Evolutionary conservation across 495 filamentous ascomycete genomes (phyloP).

Genomic region (Xylaria bambusicola): DNA sequence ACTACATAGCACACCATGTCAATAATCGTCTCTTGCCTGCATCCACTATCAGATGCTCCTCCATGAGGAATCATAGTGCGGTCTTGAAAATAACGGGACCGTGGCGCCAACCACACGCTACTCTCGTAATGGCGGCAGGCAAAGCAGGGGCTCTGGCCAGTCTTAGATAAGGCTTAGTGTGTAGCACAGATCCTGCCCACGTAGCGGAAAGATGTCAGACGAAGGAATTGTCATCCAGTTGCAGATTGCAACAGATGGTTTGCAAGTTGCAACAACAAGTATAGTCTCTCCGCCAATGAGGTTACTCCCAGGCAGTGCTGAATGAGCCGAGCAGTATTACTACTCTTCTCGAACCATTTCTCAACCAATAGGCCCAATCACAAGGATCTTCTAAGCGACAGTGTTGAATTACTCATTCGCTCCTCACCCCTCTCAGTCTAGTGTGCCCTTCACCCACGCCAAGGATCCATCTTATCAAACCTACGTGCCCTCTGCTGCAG

Average conservation of each 20-base stretch:
- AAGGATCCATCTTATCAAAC: conserved; percentile 12
- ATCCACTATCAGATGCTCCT: conserved; percentile 1
- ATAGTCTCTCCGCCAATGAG: conserved; percentile 6
- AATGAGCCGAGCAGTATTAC: conserved; percentile 1
- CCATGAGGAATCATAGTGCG: conserved; percentile 9
- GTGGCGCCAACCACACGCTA: not conserved
- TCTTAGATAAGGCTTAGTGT: conserved; percentile 19
- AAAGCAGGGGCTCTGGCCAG: conserved; percentile 11
- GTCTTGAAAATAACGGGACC: conserved; percentile 11
- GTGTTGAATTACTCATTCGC: conserved; percentile 1
- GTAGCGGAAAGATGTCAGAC: not conserved
- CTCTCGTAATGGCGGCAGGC: conserved; percentile 13
- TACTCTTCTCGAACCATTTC: conserved; percentile 7
- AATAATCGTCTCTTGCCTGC: not conserved
- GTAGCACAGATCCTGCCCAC: not conserved
- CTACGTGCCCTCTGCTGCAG: not conserved
- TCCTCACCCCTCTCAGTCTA: not conserved
- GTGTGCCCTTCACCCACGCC: not conserved
- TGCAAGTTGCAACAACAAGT: conserved; percentile 2
- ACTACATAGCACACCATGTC: conserved; percentile 1
- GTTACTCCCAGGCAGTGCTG: not conserved
- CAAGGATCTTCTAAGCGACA: not conserved
- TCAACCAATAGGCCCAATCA: conserved; percentile 3
- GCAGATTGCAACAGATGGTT: conserved; percentile 13
- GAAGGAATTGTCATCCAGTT: conserved; percentile 18